Evolutionary conservation across 2,329 filamentous ascomycete genomes (phyloP), one percentile per base, ranked within the genome.

Genomic region (Colletotrichum tofieldiae): DNA sequence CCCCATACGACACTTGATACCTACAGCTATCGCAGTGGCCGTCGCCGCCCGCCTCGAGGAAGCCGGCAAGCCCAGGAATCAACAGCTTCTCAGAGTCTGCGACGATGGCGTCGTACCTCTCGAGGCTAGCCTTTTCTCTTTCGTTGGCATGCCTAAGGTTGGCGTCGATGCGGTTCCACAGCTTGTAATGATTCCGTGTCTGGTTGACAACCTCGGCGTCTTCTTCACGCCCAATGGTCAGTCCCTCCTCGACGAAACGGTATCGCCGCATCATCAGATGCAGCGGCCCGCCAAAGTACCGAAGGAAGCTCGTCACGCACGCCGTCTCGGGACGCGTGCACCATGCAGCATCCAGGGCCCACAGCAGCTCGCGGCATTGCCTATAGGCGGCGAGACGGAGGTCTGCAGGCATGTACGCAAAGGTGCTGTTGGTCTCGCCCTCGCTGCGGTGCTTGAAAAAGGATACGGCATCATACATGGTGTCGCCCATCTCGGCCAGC

Each of bases 381-480:
- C 79, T 0, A 77, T 18, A 45, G 16, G 43, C 43, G 1, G 43
- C 18, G 8, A 45, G 14, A 14, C 43, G 78, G 5, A 18, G 43
- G 43, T 45, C 43, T 16, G 16, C 43, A 8, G 43, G 43, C 43
- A 77, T 73, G 63, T 77, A 78, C 23, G 77, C 75, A 61, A 78
- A 78, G 2, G 75, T 78, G 60, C 71, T 76, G 74, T 78, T 77
- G 6, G 77, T 78, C 65, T 78, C 77, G 18, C 77, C 77, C 58
- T 78, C 77, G 23, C 72, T 56, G 11, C 75, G 72, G 54, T 78
- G 77, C 72, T 78, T 78, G 65, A 70, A 77, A 67, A 77, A 78
- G 16, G 76, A 73, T 14, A 77, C 72, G 37, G 76, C 74, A 52
- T 78, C 77, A 63, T 78, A 78, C 37, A 78, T 69, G 12, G 73